phyloP scores from a whole-genome alignment of 2,329 filamentous ascomycete genomes.

The Alternaria arbusti region DNA sequence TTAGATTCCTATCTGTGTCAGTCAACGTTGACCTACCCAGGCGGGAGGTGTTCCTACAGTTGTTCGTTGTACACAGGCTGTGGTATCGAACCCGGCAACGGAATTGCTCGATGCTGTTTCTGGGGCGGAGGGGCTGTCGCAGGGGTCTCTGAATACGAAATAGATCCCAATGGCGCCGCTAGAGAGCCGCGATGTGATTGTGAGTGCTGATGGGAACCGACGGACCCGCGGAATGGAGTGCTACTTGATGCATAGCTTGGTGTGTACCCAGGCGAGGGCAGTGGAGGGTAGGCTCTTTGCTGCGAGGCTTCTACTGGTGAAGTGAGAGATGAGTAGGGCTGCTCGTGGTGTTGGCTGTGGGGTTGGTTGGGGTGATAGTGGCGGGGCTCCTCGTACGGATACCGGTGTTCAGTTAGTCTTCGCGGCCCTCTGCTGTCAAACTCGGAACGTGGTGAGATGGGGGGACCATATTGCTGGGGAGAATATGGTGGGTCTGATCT shows the following conservation, averaged over 20 bases:
- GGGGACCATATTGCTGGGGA: slow-evolving; percentile 47
- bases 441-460: slow-evolving; percentile 47
- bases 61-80: slow-evolving; percentile 49
- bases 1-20: slow-evolving; percentile 42
- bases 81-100: slow-evolving; percentile 46
- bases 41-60: slow-evolving; percentile 41
- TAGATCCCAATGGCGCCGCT: slow-evolving; percentile 37
- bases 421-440: slow-evolving; percentile 38
- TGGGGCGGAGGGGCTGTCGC: slow-evolving; percentile 37
- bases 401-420: slow-evolving; percentile 40
- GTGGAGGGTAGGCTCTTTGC: slow-evolving; percentile 41
- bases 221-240: slow-evolving; percentile 47
- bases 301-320: slow-evolving; percentile 46
- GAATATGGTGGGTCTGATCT: slow-evolving; percentile 50
- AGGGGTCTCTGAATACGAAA: slow-evolving; percentile 42
- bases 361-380: slow-evolving; percentile 34
- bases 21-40: slow-evolving; percentile 23
- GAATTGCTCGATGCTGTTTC: slow-evolving; percentile 38
- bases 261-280: slow-evolving; percentile 49
- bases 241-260: slow-evolving; percentile 49
- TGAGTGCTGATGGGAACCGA: slow-evolving; percentile 45
- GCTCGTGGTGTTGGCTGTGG: slow-evolving; percentile 40
- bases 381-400: slow-evolving; percentile 42
- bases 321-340: slow-evolving; percentile 44
- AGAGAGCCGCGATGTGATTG: slow-evolving; percentile 47